Percentiles rank a stretch among this genome's conserved stretches.
phyloP scores from a whole-genome alignment of 768 basidiomycete genomes.

The Zangia roseola region DNA sequence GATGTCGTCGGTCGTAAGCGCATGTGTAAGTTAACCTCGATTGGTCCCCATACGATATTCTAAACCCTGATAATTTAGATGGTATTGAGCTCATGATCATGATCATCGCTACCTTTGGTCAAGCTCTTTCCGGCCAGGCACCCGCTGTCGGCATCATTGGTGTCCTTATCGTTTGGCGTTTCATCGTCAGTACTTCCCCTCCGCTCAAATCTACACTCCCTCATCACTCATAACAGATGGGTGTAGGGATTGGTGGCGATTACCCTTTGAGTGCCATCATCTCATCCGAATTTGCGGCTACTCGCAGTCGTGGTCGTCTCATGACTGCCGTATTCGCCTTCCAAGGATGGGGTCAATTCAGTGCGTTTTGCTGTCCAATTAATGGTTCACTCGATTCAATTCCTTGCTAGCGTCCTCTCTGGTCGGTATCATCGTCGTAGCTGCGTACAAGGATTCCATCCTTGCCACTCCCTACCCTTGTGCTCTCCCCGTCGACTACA shows the following conservation, averaged over 20 bases:
- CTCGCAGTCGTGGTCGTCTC: conserved; percentile 74
- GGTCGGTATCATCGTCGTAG: conserved; percentile 59
- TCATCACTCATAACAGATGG: conserved; percentile 44
- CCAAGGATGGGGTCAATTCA: conserved; percentile 87
- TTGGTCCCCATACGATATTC: not conserved
- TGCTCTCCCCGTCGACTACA: conserved; percentile 59
- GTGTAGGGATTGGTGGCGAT: conserved; percentile 86
- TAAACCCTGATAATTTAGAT: conserved; percentile 27
- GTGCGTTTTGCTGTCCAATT: conserved; percentile 37
- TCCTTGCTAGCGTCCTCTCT: conserved; percentile 54
- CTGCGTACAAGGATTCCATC: conserved; percentile 65
- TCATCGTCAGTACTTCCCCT: conserved; percentile 45
- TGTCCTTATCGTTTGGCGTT: conserved; percentile 80
- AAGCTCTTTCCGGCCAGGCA: conserved; percentile 69
- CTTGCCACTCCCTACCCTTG: conserved; percentile 42
- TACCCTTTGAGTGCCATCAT: conserved; percentile 86
- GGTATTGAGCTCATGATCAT: conserved; percentile 72
- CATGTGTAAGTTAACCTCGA: conserved; percentile 58
- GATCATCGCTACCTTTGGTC: conserved; percentile 75
- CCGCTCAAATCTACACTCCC: not conserved
- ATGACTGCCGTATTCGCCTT: conserved; percentile 87
- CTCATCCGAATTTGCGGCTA: conserved; percentile 84
- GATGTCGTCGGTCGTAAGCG: conserved; percentile 74
- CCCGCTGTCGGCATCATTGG: conserved; percentile 72
- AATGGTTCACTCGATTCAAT: not conserved